Conservation (phyloP, 2,329 filamentous ascomycete genomes). For the Botrytis tulipae region DNA sequence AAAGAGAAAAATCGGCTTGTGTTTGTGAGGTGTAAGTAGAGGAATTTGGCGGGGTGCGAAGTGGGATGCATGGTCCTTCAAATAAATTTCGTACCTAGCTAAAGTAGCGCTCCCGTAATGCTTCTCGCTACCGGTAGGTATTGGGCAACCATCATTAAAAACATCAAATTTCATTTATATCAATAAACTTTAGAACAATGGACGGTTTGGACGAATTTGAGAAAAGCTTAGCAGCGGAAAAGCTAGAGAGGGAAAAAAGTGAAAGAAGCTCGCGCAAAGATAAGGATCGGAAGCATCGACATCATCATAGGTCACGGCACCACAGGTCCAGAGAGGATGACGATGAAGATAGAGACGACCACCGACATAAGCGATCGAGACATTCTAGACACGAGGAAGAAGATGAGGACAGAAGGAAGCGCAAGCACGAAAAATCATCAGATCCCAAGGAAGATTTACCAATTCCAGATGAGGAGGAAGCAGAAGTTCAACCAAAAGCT, state of each 20-base stretch:
- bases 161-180: conserved; percentile 14
- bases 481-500: conserved; percentile 26
- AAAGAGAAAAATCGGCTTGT: conserved; percentile 3
- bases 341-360: conserved; percentile 43
- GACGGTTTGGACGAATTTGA: conserved; percentile 71
- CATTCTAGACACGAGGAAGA: conserved; percentile 41
- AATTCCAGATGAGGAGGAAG: conserved; percentile 51
- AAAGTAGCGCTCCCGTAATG: conserved; percentile 12
- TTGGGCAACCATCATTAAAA: conserved; percentile 1
- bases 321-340: conserved; percentile 35
- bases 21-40: conserved; percentile 6
- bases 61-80: conserved; percentile 27
- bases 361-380: conserved; percentile 62
- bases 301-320: conserved; percentile 36
- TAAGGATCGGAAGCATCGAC: conserved; percentile 40
- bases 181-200: conserved; percentile 40
- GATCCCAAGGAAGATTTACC: conserved; percentile 53
- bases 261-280: conserved; percentile 48
- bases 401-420: conserved; percentile 35
- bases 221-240: conserved; percentile 67
- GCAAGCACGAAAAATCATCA: conserved; percentile 43
- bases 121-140: conserved; percentile 14
- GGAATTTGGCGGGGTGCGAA: conserved; percentile 31
- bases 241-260: conserved; percentile 50
- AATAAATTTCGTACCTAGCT: conserved; percentile 24